Evolutionary conservation across 164 flowering plant genomes (phyloP).

Genomic region (Saururus chinensis): DNA sequence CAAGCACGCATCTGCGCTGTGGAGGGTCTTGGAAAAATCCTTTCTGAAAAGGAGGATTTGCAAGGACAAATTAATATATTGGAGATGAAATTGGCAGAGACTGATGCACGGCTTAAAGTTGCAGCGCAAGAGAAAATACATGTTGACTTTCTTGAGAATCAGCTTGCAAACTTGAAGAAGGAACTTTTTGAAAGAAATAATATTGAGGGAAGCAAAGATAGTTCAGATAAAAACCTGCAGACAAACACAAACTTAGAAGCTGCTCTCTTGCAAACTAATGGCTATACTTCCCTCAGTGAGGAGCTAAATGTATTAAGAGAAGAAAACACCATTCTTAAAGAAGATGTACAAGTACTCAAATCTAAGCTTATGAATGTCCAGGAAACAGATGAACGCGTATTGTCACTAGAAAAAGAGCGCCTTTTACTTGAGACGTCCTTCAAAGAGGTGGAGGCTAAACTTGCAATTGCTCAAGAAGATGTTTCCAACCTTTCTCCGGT

Average conservation of each 20-base stretch:
- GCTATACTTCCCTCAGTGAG: conserved; percentile 29
- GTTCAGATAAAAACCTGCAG: conserved; percentile 10
- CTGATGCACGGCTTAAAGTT: conserved; percentile 72
- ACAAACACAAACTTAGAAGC: conserved; percentile 9
- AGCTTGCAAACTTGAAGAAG: conserved; percentile 53
- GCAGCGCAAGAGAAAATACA: conserved; percentile 80
- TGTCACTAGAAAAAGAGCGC: conserved; percentile 55
- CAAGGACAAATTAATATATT: conserved; percentile 73
- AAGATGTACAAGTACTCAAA: conserved; percentile 50
- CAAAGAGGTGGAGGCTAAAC: conserved; percentile 53
- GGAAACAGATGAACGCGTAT: conserved; percentile 52
- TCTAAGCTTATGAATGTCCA: conserved; percentile 34
- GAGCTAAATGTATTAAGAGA: conserved; percentile 52
- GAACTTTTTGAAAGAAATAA: conserved; percentile 37
- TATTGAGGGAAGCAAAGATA: conserved; percentile 14
- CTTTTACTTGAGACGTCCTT: conserved; percentile 40
- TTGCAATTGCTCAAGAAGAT: conserved; percentile 60
- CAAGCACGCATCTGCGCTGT: conserved; percentile 78
- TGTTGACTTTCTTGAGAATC: conserved; percentile 58
- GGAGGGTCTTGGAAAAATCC: conserved; percentile 65
- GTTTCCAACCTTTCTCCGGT: conserved; percentile 48
- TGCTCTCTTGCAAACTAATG: conserved; percentile 8
- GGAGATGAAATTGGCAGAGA: conserved; percentile 79
- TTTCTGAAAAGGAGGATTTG: conserved; percentile 64
- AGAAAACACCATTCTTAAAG: conserved; percentile 55